Base-by-base conservation (phyloP, 768 basidiomycete genomes). In the Trametes villosa region DNA sequence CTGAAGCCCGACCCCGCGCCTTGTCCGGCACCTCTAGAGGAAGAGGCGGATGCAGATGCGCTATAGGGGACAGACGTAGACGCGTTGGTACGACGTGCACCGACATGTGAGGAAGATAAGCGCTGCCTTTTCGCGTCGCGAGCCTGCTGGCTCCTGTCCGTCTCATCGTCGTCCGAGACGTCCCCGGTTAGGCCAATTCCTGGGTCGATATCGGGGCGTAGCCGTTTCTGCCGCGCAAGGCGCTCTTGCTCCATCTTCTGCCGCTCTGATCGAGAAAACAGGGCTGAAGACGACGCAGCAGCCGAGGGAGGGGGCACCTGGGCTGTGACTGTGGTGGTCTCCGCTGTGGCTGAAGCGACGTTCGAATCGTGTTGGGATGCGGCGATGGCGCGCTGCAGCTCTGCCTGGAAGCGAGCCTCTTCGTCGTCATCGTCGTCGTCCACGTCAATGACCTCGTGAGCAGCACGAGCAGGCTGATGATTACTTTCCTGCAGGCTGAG, bases 221-320 rank as follows among this genome's bases (percentile, higher is more conserved):
- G 65, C 27, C 85, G 84, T 73, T 88, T 90, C 69, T 87, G 86
- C 4, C 94, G 81, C 44, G 84, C 88, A 4, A 89, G 74, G 17
- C 94, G 81, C 64, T 91, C 92, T 59, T 79, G 83, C 74, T 96
- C 94, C 59, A 96, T 70, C 66, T 88, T 82, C 2, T 89, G 89
- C 27, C 94, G 82, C 67, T 94, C 89, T 1, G 83, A 79, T 9
- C 92, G 69, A 62, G 91, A 92, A 2, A 59, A 29, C n/a, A 48
- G 5, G 4, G 48, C 31, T 0, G 57, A 22, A 8, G 49, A 46
- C 17, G 33, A 33, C 11, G 30, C 30, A 8, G 26, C 12, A 1
- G 27, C n/a, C n/a, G 55, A 18, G 24, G 1, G 11, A 11, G n/a
- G 6, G 24, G 29, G n/a, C 8, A 20, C 9, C 29, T 26, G 24